These are phyloP conservation scores for Aureobasidium musti DNA, from an alignment of 2,329 filamentous ascomycete species.

Conservation along the genomic window DNA sequence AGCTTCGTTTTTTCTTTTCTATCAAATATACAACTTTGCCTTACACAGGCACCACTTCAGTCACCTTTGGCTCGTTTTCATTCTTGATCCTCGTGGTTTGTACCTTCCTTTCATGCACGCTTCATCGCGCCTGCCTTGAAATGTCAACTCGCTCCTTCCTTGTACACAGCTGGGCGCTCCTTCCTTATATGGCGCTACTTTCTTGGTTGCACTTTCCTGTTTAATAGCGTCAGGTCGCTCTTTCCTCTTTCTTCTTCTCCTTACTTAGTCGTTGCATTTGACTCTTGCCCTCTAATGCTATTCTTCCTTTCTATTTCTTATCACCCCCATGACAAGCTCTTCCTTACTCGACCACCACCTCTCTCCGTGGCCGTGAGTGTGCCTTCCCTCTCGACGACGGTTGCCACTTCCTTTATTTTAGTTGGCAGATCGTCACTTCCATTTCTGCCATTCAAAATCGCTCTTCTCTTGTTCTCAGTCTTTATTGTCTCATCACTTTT, in stretches of 20 bases:
- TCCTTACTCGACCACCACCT: too few species aligned
- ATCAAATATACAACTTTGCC: constrained; percentile 11
- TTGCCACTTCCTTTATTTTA: too few species aligned
- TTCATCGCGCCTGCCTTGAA: neutral
- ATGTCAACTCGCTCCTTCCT: neutral
- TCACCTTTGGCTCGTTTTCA: neutral
- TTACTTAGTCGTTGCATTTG: neutral
- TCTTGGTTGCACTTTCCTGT: neutral
- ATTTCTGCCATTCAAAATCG: too few species aligned
- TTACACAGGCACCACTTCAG: neutral
- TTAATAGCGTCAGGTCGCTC: neutral
- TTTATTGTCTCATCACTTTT: too few species aligned
- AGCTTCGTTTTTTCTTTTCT: constrained; percentile 5
- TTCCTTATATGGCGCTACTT: neutral
- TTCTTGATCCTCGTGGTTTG: neutral
- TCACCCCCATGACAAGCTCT: too few species aligned
- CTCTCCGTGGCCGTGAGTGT: too few species aligned
- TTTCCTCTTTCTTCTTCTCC: neutral
- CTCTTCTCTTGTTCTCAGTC: too few species aligned
- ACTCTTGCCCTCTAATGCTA: neutral
- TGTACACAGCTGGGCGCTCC: neutral
- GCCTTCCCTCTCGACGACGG: too few species aligned
- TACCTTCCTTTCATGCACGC: neutral
- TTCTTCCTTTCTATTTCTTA: neutral
- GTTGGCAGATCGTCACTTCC: too few species aligned